phyloP scores from a whole-genome alignment of 495 filamentous ascomycete genomes.

The Oidiodendron maius region DNA sequence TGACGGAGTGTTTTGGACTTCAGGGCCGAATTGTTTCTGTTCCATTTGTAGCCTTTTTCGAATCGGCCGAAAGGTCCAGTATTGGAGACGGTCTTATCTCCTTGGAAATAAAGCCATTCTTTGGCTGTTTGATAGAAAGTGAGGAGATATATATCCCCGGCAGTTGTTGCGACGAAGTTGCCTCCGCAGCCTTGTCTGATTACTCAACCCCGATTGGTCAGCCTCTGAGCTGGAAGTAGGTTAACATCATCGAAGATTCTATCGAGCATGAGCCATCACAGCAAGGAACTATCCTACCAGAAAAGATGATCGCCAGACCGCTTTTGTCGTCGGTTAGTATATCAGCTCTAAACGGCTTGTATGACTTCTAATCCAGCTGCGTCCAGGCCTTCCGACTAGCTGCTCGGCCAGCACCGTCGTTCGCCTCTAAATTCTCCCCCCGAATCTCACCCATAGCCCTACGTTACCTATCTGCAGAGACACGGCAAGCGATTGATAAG shows the following conservation, averaged over 20 bases:
- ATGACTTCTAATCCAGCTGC: neutral
- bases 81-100: neutral
- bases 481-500: conserved; percentile 75
- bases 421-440: conserved; percentile 18
- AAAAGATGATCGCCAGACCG: conserved; percentile 21
- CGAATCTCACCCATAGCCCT: conserved; percentile 13
- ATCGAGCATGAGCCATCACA: neutral
- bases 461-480: conserved; percentile 62
- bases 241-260: conserved; percentile 6
- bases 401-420: conserved; percentile 27
- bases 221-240: conserved; percentile 3
- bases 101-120: neutral
- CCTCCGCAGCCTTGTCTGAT: conserved; percentile 14
- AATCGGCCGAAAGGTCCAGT: neutral
- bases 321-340: conserved; percentile 27
- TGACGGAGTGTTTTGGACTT: neutral
- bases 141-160: neutral
- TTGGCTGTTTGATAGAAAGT: neutral
- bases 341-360: neutral
- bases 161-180: neutral
- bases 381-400: conserved; percentile 28
- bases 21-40: neutral
- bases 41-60: neutral
- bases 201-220: conserved; percentile 19
- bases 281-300: neutral